A percentile compares a stretch with the other conserved stretches of the same genome.
These are phyloP conservation scores for Flaveria ramosissima DNA, from an alignment of 129 eudicot genomes.

Conservation along the genomic window DNA sequence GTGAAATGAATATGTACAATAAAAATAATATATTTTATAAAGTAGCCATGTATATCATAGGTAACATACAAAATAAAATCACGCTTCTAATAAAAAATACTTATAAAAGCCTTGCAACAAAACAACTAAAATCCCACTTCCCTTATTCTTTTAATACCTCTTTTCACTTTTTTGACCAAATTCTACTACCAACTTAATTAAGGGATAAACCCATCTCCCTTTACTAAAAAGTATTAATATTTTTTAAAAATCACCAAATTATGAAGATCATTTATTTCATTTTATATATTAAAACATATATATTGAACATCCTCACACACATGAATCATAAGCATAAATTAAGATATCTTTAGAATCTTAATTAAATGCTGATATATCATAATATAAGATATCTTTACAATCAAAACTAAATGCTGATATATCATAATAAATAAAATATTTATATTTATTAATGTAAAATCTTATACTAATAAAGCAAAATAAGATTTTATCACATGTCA, in stretches of 20 bases:
- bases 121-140: constrained; percentile 32
- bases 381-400: background rate
- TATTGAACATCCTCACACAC: background rate
- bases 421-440: background rate
- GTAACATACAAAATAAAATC: background rate
- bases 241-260: background rate
- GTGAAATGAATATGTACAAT: background rate
- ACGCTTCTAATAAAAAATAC: background rate
- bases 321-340: background rate
- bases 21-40: background rate
- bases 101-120: background rate
- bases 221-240: background rate
- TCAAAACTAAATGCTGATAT: background rate
- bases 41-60: background rate
- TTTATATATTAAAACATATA: background rate
- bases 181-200: background rate
- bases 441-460: background rate
- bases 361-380: background rate
- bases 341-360: background rate
- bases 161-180: constrained; percentile 22
- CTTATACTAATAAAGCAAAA: too few relatives aligned
- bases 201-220: background rate
- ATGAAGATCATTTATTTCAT: background rate
- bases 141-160: constrained; percentile 9
- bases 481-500: too few relatives aligned